Base-by-base conservation (phyloP, 345 rosid species). In the Reutealis trisperma region DNA sequence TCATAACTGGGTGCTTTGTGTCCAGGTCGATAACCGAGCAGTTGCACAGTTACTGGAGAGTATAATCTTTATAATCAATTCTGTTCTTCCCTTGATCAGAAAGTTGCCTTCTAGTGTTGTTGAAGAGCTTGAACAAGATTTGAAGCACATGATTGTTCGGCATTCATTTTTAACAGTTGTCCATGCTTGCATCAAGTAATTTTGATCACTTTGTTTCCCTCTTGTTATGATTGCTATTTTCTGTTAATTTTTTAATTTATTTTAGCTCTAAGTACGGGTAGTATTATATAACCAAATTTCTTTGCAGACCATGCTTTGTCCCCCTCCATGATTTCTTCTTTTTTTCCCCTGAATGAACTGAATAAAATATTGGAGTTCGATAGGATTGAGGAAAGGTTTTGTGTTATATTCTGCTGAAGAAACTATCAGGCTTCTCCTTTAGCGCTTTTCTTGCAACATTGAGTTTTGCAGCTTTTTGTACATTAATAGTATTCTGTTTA, bases 111-210 rank as follows among this genome's bases (percentile, higher is more conserved):
- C 64, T 49, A 87, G 77, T 87, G 87, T 96, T 72, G 80, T 82
- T 59, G 99, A 96, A 82, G 99, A 96, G 87, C 90, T 96, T 71
- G 92, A 91, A 80, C 99, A 94, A 87, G 99, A 96, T 83, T 85
- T 96, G 90, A 96, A 90, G 89, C 86, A 93, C 73, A 96, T 92
- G 98, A 92, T 96, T 69, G 91, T 91, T 79, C 97, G 95, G 6
- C 97, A 94, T 88, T 90, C 99, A 24, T 96, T 96, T 87, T 84
- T 96, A 85, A 90, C 97, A 32, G 99, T 96, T 79, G 99, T 94
- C 79, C 99, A 96, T 84, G 97, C 99, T 68, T 92, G 98, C 88
- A 87, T 96, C 84, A 93, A 89, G 99, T 96, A 92, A 84, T 66
- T 81, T 80, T 44, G 54, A 14, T 74, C 67, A 65, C 69, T 85